Evolutionary conservation across 768 basidiomycete species (phyloP).

Genomic region (Collybiopsis luxurians): DNA sequence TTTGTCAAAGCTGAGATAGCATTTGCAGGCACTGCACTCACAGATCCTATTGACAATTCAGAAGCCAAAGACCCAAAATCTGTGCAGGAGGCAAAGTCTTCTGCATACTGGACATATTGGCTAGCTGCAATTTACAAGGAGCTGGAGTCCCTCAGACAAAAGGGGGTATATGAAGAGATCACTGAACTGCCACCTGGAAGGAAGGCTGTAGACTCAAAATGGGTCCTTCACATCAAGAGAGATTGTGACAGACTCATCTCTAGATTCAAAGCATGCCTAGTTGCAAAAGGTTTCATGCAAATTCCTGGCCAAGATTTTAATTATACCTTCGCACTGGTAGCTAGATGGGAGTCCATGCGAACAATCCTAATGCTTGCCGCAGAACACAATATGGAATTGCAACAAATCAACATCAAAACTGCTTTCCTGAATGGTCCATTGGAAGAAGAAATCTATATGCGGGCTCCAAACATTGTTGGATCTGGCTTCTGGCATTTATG

Average conservation of each 20-base stretch:
- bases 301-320: no score
- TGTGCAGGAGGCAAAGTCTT: neutral
- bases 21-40: neutral
- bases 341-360: no score
- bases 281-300: conserved; percentile 3
- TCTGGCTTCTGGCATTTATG: neutral
- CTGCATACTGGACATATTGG: conserved; percentile 1
- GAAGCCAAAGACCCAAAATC: neutral
- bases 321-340: no score
- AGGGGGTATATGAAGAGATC: no score
- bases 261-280: neutral
- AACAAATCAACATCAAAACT: neutral
- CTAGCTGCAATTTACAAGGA: conserved; percentile 7
- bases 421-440: conserved; percentile 11
- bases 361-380: no score
- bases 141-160: conserved; percentile 3
- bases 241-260: neutral
- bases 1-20: neutral
- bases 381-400: neutral
- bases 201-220: no score
- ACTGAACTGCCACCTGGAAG: no score
- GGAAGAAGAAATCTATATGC: conserved; percentile 13
- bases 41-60: neutral
- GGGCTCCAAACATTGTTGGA: conserved; percentile 4
- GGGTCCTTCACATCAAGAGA: neutral